These are phyloP conservation scores for Phaeolepiota aurea DNA, from an alignment of 768 basidiomycete species.

Conservation along the genomic window DNA sequence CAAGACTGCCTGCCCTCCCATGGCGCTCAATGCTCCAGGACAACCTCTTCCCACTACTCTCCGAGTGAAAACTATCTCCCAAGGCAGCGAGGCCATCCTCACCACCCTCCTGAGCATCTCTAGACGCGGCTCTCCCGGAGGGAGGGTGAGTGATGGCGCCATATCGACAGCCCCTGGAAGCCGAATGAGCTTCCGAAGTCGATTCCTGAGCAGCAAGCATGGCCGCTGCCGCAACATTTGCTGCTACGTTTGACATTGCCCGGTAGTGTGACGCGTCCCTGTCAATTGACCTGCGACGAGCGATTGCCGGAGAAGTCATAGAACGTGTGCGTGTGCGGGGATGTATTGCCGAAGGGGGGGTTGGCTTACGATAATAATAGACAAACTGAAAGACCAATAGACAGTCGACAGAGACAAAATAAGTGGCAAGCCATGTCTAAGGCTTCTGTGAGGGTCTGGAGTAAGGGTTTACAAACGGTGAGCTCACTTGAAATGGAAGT, in stretches of 20 bases:
- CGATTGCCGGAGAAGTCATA: conserved; percentile 27
- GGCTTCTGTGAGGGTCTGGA: conserved; percentile 7
- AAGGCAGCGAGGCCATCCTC: conserved; percentile 49
- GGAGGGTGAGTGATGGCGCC: conserved; percentile 4
- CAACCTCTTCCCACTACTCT: conserved; percentile 48
- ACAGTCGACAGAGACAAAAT: conserved; percentile 83
- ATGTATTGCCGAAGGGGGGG: conserved; percentile 14
- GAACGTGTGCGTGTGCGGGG: conserved; percentile 31
- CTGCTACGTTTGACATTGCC: conserved; percentile 58
- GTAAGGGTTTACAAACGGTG: conserved; percentile 1
- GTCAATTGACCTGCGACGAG: conserved; percentile 44
- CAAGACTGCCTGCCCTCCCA: conserved; percentile 37
- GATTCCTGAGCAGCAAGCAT: conserved; percentile 59
- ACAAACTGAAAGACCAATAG: conserved; percentile 71
- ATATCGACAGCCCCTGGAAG: not conserved
- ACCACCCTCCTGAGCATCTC: conserved; percentile 33
- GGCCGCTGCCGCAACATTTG: conserved; percentile 65
- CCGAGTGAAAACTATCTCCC: conserved; percentile 74
- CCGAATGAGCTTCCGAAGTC: conserved; percentile 4
- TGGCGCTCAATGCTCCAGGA: conserved; percentile 62
- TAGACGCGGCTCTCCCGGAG: conserved; percentile 5
- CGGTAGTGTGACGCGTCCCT: conserved; percentile 55
- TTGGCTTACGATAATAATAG: conserved; percentile 51
- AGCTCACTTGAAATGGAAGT: conserved; percentile 83
- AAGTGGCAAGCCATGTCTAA: conserved; percentile 84